phyloP scores from a whole-genome alignment of 192 early-diverging fungal genomes.

The Paraglomus brasilianum region DNA sequence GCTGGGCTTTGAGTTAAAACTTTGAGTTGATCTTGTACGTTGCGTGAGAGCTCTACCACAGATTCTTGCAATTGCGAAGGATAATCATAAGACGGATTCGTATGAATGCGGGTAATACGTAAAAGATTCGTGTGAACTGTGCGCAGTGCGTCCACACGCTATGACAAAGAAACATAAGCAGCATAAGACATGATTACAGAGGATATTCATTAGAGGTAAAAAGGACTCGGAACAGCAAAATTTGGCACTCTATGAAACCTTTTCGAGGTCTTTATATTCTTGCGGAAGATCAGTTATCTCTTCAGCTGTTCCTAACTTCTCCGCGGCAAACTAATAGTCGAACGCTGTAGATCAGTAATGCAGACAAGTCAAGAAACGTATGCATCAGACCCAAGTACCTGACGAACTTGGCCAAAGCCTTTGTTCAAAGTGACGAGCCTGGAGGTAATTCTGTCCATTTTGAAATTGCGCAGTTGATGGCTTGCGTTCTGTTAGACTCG shows the following conservation, averaged over 20 bases:
- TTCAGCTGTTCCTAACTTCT: constrained; percentile 74
- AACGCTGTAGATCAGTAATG: background rate
- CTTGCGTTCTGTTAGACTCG: no score
- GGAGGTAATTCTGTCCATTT: constrained; percentile 3
- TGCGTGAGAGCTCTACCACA: constrained; percentile 68
- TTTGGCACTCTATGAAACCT: constrained; percentile 45
- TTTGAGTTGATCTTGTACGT: constrained; percentile 63
- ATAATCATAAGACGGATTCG: constrained; percentile 74
- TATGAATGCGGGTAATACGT: constrained; percentile 73
- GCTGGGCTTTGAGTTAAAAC: constrained; percentile 53
- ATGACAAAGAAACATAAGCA: constrained; percentile 1
- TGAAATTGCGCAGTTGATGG: background rate
- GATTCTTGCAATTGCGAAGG: constrained; percentile 68
- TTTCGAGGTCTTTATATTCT: constrained; percentile 91
- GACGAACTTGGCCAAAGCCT: constrained; percentile 16
- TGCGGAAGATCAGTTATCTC: constrained; percentile 91
- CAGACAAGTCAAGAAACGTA: no score
- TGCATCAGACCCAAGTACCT: background rate
- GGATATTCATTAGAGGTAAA: background rate
- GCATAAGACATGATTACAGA: background rate
- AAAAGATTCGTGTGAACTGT: constrained; percentile 67
- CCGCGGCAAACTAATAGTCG: constrained; percentile 77
- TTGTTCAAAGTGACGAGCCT: background rate
- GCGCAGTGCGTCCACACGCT: constrained; percentile 80
- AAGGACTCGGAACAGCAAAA: background rate